phyloP scores from a whole-genome alignment of 148 eudicot genomes.

The Nyssa sinensis region DNA sequence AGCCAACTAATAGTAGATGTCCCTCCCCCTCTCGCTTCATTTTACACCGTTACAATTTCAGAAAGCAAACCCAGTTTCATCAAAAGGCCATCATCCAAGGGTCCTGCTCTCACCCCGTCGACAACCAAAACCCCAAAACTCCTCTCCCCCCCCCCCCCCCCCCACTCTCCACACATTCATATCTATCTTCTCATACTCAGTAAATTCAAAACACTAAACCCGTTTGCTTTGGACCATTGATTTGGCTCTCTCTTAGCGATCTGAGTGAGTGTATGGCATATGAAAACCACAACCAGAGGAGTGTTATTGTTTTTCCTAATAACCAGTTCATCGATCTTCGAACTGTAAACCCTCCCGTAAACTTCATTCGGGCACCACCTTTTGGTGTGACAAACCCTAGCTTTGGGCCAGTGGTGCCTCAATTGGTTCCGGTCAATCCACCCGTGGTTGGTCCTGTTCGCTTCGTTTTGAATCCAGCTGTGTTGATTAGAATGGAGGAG shows the following conservation, averaged over 20 bases:
- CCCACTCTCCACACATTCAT: background rate
- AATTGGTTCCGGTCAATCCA: constrained; percentile 15
- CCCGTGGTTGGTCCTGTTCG: background rate
- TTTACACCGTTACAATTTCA: background rate
- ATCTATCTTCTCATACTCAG: background rate
- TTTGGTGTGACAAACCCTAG: constrained; percentile 15
- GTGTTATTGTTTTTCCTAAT: background rate
- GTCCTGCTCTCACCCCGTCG: background rate
- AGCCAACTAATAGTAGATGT: background rate
- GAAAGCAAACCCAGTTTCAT: background rate
- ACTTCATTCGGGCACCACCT: constrained; percentile 7
- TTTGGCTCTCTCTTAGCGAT: background rate
- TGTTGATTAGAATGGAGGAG: constrained; percentile 27
- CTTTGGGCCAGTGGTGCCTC: background rate
- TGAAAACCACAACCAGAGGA: constrained; percentile 16
- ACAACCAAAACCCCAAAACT: background rate
- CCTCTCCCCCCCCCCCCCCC: background rate
- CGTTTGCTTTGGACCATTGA: background rate
- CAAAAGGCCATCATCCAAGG: background rate
- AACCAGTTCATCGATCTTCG: constrained; percentile 15
- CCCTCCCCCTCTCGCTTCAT: background rate
- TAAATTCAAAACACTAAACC: background rate
- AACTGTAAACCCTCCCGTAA: constrained; percentile 8
- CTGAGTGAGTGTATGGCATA: constrained; percentile 17
- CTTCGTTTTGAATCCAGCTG: constrained; percentile 5